A percentile compares a stretch with the other conserved stretches of the same genome.
These are phyloP conservation scores for Apostasia ramifera DNA, from an alignment of 106 monocot genomes.

Conservation along the genomic window DNA sequence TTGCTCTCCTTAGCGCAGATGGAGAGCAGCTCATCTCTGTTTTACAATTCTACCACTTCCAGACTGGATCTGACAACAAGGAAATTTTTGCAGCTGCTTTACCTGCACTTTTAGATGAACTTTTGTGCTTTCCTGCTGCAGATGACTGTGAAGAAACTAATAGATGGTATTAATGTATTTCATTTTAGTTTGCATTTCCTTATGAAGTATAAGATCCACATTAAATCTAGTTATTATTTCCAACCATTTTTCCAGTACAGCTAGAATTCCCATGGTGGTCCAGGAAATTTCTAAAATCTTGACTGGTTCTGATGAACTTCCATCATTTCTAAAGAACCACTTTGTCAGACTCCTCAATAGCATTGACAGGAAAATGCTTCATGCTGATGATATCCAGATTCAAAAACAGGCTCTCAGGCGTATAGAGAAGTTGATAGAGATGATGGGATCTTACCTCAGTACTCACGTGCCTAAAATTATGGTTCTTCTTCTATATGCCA, in stretches of 20 bases:
- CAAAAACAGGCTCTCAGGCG: conserved; percentile 78
- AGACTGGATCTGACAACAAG: conserved; percentile 79
- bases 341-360: conserved; percentile 98
- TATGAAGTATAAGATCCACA: background rate
- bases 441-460: conserved; percentile 90
- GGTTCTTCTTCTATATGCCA: conserved; percentile 85
- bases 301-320: conserved; percentile 74
- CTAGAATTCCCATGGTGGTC: conserved; percentile 60
- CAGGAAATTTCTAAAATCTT: conserved; percentile 71
- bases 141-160: conserved; percentile 38
- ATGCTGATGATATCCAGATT: conserved; percentile 48
- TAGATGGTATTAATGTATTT: conserved; percentile 44
- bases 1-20: conserved; percentile 68
- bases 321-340: conserved; percentile 81
- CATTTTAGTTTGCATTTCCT: background rate
- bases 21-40: conserved; percentile 61
- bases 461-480: conserved; percentile 93
- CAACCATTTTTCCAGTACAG: conserved; percentile 40
- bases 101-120: conserved; percentile 84
- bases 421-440: conserved; percentile 81
- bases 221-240: background rate
- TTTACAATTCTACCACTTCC: conserved; percentile 74
- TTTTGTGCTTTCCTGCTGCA: conserved; percentile 74
- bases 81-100: conserved; percentile 96
- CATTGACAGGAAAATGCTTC: conserved; percentile 95